Conservation (phyloP, 805 yeast genomes). For the Nakazawaea pomicola region DNA sequence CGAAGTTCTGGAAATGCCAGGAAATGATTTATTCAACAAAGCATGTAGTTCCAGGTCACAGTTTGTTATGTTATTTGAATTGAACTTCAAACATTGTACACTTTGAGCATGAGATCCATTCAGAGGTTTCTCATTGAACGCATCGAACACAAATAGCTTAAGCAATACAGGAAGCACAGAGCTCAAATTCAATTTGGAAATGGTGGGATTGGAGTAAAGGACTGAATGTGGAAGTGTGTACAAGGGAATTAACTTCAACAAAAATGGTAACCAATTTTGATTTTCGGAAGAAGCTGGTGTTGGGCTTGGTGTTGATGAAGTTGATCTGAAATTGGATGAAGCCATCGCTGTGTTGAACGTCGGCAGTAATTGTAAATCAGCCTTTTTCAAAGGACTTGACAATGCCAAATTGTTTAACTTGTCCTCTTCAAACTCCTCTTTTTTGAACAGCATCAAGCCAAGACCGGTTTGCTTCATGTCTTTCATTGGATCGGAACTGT, state of each 20-base stretch:
- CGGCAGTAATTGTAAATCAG: slow-evolving; percentile 1
- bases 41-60: background rate
- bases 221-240: slow-evolving; percentile 56
- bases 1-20: slow-evolving; percentile 5
- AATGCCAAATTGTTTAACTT: slow-evolving; percentile 14
- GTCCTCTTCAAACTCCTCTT: slow-evolving; percentile 6
- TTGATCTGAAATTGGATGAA: slow-evolving; percentile 42
- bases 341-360: slow-evolving; percentile 16
- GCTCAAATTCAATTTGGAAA: slow-evolving; percentile 19
- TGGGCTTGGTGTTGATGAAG: slow-evolving; percentile 39
- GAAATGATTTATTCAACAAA: slow-evolving; percentile 1
- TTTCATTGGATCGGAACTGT: slow-evolving; percentile 16
- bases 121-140: slow-evolving; percentile 11
- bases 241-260: slow-evolving; percentile 59
- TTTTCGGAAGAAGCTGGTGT: slow-evolving; percentile 36
- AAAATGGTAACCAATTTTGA: slow-evolving; percentile 64
- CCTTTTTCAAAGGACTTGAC: slow-evolving; percentile 16
- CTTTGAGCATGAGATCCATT: background rate
- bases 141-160: slow-evolving; percentile 23
- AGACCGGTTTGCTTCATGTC: slow-evolving; percentile 30
- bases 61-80: background rate
- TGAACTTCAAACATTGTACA: slow-evolving; percentile 4
- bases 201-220: slow-evolving; percentile 30
- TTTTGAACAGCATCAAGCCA: slow-evolving; percentile 24
- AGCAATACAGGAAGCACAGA: slow-evolving; percentile 27